Evolutionary conservation across 2,329 filamentous ascomycete genomes (phyloP).

Genomic region (Talaromyces rugulosus): DNA sequence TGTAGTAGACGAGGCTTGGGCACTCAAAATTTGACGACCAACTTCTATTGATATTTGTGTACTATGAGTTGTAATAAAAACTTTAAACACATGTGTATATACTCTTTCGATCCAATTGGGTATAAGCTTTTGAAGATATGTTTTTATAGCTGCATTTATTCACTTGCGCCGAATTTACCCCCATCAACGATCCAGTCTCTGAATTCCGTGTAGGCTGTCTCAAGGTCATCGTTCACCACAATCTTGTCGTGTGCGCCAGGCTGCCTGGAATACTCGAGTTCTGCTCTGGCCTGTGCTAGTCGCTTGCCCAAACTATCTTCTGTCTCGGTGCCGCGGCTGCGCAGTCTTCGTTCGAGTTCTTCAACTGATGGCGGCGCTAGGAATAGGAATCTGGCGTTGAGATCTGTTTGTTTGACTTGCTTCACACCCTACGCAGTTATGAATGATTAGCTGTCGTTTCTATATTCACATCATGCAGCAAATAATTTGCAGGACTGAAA

Average conservation of each 20-base stretch:
- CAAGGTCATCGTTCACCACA: slow-evolving; percentile 63
- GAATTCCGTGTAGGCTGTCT: slow-evolving; percentile 52
- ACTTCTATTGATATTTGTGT: background rate
- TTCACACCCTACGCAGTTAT: slow-evolving; percentile 66
- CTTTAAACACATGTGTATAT: background rate
- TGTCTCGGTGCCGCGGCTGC: slow-evolving; percentile 72
- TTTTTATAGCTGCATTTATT: background rate
- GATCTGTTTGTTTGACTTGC: slow-evolving; percentile 74
- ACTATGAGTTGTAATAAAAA: background rate
- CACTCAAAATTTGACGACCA: background rate
- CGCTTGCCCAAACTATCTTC: slow-evolving; percentile 68
- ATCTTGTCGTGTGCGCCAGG: slow-evolving; percentile 63
- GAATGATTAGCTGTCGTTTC: background rate
- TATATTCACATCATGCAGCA: too few species aligned
- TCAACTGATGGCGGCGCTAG: slow-evolving; percentile 72
- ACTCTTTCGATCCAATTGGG: background rate
- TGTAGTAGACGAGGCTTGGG: background rate
- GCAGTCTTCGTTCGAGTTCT: slow-evolving; percentile 68
- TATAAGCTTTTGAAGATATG: background rate
- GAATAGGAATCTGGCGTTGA: slow-evolving; percentile 78
- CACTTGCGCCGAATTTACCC: slow-evolving; percentile 11
- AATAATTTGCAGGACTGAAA: too few species aligned
- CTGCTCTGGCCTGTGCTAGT: slow-evolving; percentile 65
- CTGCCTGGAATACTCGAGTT: slow-evolving; percentile 68
- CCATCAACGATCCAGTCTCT: slow-evolving; percentile 29